Percentiles rank a stretch among this genome's conserved stretches.
Evolutionary conservation across 352 stramenopile genomes (phyloP).

Genomic region (Pythium aquatile): DNA sequence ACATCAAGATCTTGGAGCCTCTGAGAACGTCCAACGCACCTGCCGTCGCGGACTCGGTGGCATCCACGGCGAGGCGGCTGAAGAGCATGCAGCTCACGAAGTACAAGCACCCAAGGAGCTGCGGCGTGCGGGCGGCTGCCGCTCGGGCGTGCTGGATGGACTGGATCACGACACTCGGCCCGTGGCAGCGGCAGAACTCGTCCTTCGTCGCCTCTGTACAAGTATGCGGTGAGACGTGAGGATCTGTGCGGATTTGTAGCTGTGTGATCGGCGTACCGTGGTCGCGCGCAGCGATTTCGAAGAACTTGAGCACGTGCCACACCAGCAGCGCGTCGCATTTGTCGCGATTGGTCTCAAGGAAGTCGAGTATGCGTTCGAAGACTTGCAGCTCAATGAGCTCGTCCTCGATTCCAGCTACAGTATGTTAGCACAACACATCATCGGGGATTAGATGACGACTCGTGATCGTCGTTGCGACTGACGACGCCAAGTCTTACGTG

Average conservation of each 20-base stretch:
- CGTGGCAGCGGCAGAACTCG: constrained; percentile 34
- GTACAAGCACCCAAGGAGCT: constrained; percentile 29
- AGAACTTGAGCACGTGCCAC: constrained; percentile 58
- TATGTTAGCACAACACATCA: background rate
- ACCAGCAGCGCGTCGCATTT: constrained; percentile 32
- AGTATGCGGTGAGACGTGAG: background rate
- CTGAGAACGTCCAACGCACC: constrained; percentile 2
- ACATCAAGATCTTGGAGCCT: background rate
- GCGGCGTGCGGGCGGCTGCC: background rate
- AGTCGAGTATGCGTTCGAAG: constrained; percentile 35
- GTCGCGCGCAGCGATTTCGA: constrained; percentile 41
- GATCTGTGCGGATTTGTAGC: background rate
- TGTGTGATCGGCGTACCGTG: constrained; percentile 28
- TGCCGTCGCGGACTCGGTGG: constrained; percentile 1
- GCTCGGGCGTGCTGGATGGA: constrained; percentile 16
- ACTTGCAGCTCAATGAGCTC: constrained; percentile 26
- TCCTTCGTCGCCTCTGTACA: constrained; percentile 43
- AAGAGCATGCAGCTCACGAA: constrained; percentile 58
- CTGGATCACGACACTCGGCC: constrained; percentile 32
- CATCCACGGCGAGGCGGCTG: constrained; percentile 33
- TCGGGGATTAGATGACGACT: background rate
- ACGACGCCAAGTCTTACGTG: constrained; percentile 24
- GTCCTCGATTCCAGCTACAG: constrained; percentile 8
- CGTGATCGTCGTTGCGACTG: background rate
- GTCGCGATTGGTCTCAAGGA: constrained; percentile 31